Evolutionary conservation across 306 rosid genomes (phyloP).

Genomic region (Inga oerstediana): DNA sequence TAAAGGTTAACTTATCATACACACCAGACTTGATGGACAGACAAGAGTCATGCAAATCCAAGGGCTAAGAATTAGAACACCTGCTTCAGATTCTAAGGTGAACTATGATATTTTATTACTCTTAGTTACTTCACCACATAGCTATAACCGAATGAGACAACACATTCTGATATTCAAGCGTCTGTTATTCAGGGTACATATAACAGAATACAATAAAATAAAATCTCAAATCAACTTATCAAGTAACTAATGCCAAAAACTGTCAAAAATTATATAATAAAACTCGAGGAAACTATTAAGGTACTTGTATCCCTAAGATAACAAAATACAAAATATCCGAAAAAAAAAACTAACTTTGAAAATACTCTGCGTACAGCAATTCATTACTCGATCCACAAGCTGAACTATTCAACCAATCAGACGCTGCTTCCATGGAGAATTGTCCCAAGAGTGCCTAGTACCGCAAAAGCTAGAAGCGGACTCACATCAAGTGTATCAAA

Average conservation of each 20-base stretch:
- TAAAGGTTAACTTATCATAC: neutral
- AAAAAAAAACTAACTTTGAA: neutral
- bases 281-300: neutral
- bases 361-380: neutral
- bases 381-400: slow-evolving; percentile 25
- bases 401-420: neutral
- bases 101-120: neutral
- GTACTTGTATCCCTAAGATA: neutral
- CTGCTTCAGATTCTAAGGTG: slow-evolving; percentile 1
- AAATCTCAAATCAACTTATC: neutral
- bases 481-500: slow-evolving; percentile 88
- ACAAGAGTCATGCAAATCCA: neutral
- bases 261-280: slow-evolving; percentile 2
- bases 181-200: neutral
- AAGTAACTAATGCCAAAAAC: neutral
- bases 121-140: neutral
- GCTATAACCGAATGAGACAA: neutral
- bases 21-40: neutral
- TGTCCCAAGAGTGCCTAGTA: slow-evolving; percentile 76
- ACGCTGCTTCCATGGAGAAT: slow-evolving; percentile 49
- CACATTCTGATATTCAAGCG: no score
- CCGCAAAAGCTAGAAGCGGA: slow-evolving; percentile 91
- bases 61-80: neutral
- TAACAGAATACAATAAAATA: neutral
- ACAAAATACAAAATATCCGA: neutral